phyloP scores from a whole-genome alignment of 2,329 filamentous ascomycete genomes.

The Dichotomopilus funicola region DNA sequence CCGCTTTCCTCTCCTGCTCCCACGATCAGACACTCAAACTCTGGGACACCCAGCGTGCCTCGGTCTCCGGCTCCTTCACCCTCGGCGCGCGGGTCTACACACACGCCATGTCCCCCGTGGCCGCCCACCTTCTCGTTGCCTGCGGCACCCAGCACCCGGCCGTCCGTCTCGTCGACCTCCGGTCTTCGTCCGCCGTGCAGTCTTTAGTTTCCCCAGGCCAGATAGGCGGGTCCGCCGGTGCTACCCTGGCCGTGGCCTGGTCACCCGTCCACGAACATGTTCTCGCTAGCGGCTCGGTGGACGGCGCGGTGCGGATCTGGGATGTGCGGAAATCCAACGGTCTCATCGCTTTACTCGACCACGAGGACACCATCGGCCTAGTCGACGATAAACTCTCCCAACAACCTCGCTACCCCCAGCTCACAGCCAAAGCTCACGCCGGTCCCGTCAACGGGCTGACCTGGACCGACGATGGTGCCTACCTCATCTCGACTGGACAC shows the following conservation, averaged over 20 bases:
- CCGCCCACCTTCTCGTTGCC: slow-evolving; percentile 71
- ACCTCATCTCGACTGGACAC: slow-evolving; percentile 74
- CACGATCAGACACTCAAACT: slow-evolving; percentile 73
- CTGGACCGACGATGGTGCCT: slow-evolving; percentile 74
- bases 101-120: slow-evolving; percentile 69
- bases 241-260: slow-evolving; percentile 68
- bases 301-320: slow-evolving; percentile 80
- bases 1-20: slow-evolving; percentile 68
- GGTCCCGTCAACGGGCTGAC: slow-evolving; percentile 78
- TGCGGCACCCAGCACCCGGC: slow-evolving; percentile 82
- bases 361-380: slow-evolving; percentile 73
- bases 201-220: slow-evolving; percentile 58
- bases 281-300: slow-evolving; percentile 75
- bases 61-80: slow-evolving; percentile 59
- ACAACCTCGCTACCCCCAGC: slow-evolving; percentile 30
- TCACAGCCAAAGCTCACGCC: slow-evolving; percentile 60
- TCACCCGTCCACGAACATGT: slow-evolving; percentile 73
- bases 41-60: slow-evolving; percentile 60
- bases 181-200: slow-evolving; percentile 70
- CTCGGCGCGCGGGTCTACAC: slow-evolving; percentile 65
- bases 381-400: slow-evolving; percentile 16
- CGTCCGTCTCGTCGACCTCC: slow-evolving; percentile 78
- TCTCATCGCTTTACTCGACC: slow-evolving; percentile 70
- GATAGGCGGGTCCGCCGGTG: slow-evolving; percentile 39
- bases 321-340: slow-evolving; percentile 76